Evolutionary conservation across 176 grass and related monocot genomes (phyloP), one percentile per base, ranked within the genome.

Genomic region (Avena atlantica): DNA sequence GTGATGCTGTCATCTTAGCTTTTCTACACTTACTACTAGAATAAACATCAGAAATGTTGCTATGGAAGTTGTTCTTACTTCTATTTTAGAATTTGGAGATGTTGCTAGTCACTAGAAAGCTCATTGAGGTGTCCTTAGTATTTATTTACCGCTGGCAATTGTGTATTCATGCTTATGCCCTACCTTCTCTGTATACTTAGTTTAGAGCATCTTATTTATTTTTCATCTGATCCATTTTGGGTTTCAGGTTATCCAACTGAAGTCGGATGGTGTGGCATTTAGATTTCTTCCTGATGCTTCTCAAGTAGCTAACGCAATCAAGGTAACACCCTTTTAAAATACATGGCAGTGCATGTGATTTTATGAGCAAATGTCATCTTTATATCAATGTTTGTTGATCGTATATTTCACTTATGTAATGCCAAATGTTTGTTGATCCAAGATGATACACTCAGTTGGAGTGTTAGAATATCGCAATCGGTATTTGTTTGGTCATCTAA

Each of bases 201-300:
- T 80, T 80, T 64, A 23, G 40, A 19, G 40, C 21, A 49, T 64
- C 53, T 74, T 64, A 31, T 20, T 61, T 60, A 55, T 55, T 55
- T 48, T 55, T 74, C 13, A 44, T 17, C 14, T 74, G 9, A 61
- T 65, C 0, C 29, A 10, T n/a, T 4, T 47, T 87, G 52, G 13
- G 20, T 84, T 89, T 29, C 88, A 98, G 96, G 90, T 95, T 89
- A 92, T 95, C 73, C 89, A 98, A 76, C 79, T 98, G 20, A 95
- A 94, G 86, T 84, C 91, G 6, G 79, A 98, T 82, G 96, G 96
- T 45, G 92, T 95, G 70, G 91, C 96, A 1, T 93, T 98, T 72
- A 91, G 96, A 37, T 98, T 95, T 79, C 68, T 98, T 56, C 96
- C 96, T 74, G 96, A 98, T 89, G 87, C 93, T 74, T 94, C 88